These are phyloP conservation scores for Eurotiales sp. DNA, from an alignment of 2,329 filamentous ascomycete genomes.

Conservation along the genomic window DNA sequence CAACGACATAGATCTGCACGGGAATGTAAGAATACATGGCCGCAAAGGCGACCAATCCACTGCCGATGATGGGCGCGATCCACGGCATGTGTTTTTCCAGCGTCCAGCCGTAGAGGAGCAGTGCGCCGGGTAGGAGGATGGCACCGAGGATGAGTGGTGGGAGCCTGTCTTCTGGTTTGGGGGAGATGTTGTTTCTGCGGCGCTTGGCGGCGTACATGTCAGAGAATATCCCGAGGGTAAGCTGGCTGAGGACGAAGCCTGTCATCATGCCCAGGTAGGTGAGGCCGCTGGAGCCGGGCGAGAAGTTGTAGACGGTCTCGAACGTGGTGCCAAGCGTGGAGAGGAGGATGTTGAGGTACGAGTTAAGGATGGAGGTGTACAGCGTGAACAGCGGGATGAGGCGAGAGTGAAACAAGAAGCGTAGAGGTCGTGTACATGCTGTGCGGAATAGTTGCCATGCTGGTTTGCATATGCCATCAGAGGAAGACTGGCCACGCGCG, in stretches of 20 bases:
- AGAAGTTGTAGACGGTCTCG: conserved; percentile 52
- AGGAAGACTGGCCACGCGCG: too few species aligned
- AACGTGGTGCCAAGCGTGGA: conserved; percentile 83
- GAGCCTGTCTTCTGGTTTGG: conserved; percentile 24
- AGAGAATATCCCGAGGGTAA: not conserved
- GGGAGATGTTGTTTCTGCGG: too few species aligned
- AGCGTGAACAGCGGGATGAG: conserved; percentile 60
- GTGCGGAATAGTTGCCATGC: too few species aligned
- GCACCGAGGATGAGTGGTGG: conserved; percentile 25
- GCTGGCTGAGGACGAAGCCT: conserved; percentile 58
- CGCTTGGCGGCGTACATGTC: not conserved
- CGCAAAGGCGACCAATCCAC: conserved; percentile 23
- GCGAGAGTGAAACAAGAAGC: conserved; percentile 38
- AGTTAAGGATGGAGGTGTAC: conserved; percentile 74
- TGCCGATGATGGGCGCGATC: conserved; percentile 27
- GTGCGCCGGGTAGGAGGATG: conserved; percentile 46
- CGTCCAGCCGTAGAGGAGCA: conserved; percentile 70
- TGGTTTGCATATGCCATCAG: too few species aligned
- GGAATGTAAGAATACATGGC: conserved; percentile 33
- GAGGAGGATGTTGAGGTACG: conserved; percentile 77
- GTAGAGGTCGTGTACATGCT: conserved; percentile 65
- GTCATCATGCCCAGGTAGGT: conserved; percentile 77
- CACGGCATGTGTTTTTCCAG: conserved; percentile 32
- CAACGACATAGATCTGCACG: conserved; percentile 39
- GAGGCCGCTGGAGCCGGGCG: conserved; percentile 63